These are phyloP conservation scores for Termitomyces sp. DNA, from an alignment of 768 basidiomycete species.

Conservation along the genomic window DNA sequence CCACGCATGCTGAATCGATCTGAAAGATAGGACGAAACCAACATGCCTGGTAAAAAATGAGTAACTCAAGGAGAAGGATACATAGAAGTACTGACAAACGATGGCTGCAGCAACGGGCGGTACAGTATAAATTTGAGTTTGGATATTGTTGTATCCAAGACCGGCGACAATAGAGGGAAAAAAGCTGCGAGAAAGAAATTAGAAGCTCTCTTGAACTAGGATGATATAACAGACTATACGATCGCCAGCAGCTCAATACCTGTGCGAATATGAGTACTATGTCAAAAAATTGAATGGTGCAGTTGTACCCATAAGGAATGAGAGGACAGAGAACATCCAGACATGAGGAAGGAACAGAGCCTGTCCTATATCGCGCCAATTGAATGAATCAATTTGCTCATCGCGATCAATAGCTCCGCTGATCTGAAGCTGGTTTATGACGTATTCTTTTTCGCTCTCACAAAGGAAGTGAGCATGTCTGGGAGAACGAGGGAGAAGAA, in stretches of 20 bases:
- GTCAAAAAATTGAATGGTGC: background rate
- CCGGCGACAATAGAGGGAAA: conserved; percentile 66
- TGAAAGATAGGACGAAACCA: no score
- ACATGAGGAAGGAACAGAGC: conserved; percentile 53
- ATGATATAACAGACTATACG: conserved; percentile 26
- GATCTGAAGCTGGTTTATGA: conserved; percentile 34
- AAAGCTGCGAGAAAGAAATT: conserved; percentile 31
- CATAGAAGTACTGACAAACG: conserved; percentile 31
- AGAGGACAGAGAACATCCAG: conserved; percentile 42
- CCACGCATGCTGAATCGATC: no score
- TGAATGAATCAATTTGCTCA: conserved; percentile 42
- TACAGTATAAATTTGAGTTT: conserved; percentile 62
- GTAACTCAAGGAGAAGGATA: background rate
- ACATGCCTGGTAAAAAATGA: no score
- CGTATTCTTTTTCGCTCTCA: conserved; percentile 43
- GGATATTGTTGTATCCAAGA: conserved; percentile 53
- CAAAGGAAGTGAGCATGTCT: conserved; percentile 48
- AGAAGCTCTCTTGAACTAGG: background rate
- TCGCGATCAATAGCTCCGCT: conserved; percentile 34
- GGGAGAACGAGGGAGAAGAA: conserved; percentile 44
- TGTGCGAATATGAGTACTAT: conserved; percentile 5
- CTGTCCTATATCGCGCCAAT: conserved; percentile 50
- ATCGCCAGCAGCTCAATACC: conserved; percentile 42
- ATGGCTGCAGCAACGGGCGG: conserved; percentile 50
- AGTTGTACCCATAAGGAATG: conserved; percentile 48